Base-by-base conservation (phyloP, 2,329 filamentous ascomycete genomes). In the Emergomyces orientalis region DNA sequence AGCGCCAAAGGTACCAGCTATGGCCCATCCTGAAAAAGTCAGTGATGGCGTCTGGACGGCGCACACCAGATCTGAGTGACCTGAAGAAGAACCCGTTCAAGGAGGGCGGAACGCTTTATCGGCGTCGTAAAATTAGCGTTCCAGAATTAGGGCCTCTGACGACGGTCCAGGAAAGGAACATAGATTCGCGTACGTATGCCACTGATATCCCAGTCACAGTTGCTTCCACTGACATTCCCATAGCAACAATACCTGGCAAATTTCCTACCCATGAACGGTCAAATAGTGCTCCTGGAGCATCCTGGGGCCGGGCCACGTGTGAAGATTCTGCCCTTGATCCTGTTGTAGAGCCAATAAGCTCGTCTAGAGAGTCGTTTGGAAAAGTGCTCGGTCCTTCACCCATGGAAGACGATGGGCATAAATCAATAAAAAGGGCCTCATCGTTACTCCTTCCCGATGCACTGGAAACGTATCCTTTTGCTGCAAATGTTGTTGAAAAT, bases 181-280 rank as follows among this genome's bases (percentile, higher is more conserved):
- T 66, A 49, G 70, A 72, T 62, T 72, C 70, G 37, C 70, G 70
- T 72, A 66, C 65, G 70, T 66, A 32, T n/a, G 13, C 9, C 25
- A 7, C 43, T 47, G 19, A 22, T 27, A 59, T 30, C 39, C 25
- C 8, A 58, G 25, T 27, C 25, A 1, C 1, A 47, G 43, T 41
- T 41, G 5, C 39, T 39, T 3, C 32, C 52, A n/a, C 39, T 58
- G 60, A 62, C 19, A 41, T 37, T n/a, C 30, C n/a, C 32, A n/a
- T 57, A 72, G 71, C 71, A 59, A 71, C 71, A 25, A 69, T 71
- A 52, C 70, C 71, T 5, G 70, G 67, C n/a, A 65, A 65, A 55
- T 68, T 66, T 62, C 69, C 67, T 11, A 47, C 68, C 34, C 67
- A 69, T 63, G 69, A 70, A 39, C 64, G 70, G 62, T 71, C 70